Percentiles rank a stretch among this genome's conserved stretches.
Evolutionary conservation across 169 alveolate species (phyloP).

Genomic region (Plasmodium coatneyi): DNA sequence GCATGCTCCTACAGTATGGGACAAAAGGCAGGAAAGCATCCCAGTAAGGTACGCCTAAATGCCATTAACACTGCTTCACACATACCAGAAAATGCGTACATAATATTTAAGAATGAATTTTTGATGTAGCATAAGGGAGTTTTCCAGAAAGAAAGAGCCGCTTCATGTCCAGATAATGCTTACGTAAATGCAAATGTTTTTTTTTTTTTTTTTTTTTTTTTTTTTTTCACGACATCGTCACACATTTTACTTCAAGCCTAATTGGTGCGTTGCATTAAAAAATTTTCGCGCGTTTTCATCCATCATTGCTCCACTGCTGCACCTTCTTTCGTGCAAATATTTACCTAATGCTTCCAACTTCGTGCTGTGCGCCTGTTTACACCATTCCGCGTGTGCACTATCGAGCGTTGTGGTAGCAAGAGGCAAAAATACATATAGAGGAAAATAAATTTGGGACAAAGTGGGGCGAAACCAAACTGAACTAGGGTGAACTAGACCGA

Average conservation of each 20-base stretch:
- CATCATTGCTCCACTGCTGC: background rate
- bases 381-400: background rate
- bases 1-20: background rate
- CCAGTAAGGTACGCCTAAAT: background rate
- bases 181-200: background rate
- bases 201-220: background rate
- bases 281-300: background rate
- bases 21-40: background rate
- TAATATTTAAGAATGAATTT: background rate
- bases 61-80: background rate
- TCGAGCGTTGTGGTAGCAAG: background rate
- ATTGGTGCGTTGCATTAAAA: background rate
- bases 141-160: background rate
- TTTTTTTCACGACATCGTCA: conserved; percentile 1
- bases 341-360: background rate
- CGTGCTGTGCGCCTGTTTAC: background rate
- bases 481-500: background rate
- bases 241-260: conserved; percentile 5
- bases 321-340: background rate
- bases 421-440: background rate
- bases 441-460: background rate
- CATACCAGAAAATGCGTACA: background rate
- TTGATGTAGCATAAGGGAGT: background rate
- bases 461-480: background rate
- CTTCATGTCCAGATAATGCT: background rate